Percentiles rank a stretch among this genome's conserved stretches.
Evolutionary conservation across 2,329 filamentous ascomycete species (phyloP).

Genomic region (Pyricularia grisea): DNA sequence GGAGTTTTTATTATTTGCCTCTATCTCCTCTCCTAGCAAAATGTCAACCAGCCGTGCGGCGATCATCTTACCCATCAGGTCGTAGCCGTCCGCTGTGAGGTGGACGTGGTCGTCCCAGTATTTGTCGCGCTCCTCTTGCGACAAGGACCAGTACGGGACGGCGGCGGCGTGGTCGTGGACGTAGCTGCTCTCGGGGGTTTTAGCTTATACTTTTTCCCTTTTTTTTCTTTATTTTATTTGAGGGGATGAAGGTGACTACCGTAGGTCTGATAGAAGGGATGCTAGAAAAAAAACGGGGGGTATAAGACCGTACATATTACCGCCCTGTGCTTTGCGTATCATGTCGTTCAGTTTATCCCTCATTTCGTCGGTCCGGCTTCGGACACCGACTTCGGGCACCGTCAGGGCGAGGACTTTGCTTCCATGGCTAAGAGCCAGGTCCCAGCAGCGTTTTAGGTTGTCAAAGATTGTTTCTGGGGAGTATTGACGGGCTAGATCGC

Average conservation of each 20-base stretch:
- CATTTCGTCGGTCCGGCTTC: slow-evolving; percentile 2
- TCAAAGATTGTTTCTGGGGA: slow-evolving; percentile 33
- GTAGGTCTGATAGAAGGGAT: no score
- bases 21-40: slow-evolving; percentile 17
- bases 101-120: slow-evolving; percentile 57
- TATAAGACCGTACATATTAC: slow-evolving; percentile 38
- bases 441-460: slow-evolving; percentile 39
- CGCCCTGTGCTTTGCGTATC: slow-evolving; percentile 38
- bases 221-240: no score
- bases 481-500: slow-evolving; percentile 38
- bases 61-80: slow-evolving; percentile 50
- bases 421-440: slow-evolving; percentile 35
- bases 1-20: background rate
- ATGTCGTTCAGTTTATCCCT: slow-evolving; percentile 35
- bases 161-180: slow-evolving; percentile 29
- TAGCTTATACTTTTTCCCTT: no score
- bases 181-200: background rate
- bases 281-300: background rate
- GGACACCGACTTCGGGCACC: slow-evolving; percentile 40
- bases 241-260: no score
- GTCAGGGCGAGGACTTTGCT: slow-evolving; percentile 54
- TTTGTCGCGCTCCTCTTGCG: slow-evolving; percentile 29
- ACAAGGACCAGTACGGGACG: slow-evolving; percentile 44
- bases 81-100: slow-evolving; percentile 48
- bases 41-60: slow-evolving; percentile 42